Percentiles rank a stretch among this genome's conserved stretches.
Conservation (phyloP, 805 yeast species). For the Cyberlindnera misumaiensis region DNA sequence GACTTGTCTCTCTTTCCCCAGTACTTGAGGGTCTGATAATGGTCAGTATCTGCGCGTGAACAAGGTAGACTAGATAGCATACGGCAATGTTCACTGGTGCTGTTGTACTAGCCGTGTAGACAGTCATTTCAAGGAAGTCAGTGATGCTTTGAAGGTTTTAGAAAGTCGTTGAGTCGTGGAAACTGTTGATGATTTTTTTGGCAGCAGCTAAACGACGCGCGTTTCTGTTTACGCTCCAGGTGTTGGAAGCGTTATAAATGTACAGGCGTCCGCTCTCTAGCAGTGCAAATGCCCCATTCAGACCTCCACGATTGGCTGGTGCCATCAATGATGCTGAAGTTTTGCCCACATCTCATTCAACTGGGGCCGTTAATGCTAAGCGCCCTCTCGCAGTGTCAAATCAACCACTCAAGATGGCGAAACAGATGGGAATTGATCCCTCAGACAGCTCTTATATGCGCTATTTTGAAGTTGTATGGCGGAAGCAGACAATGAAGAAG, state of each 20-base stretch:
- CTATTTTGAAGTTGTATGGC: conserved; percentile 25
- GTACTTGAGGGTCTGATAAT: conserved; percentile 72
- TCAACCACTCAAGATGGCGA: too few species aligned
- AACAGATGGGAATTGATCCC: neutral
- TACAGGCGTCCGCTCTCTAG: conserved; percentile 5
- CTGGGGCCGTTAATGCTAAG: neutral
- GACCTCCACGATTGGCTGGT: conserved; percentile 12
- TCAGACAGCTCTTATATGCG: conserved; percentile 2
- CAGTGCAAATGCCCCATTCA: conserved; percentile 11
- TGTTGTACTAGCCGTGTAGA: conserved; percentile 74
- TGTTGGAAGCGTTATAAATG: conserved; percentile 1
- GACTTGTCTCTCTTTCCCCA: conserved; percentile 96
- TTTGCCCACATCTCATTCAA: too few species aligned
- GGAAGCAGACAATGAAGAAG: conserved; percentile 70
- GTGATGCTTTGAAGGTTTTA: neutral
- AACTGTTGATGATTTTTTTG: too few species aligned
- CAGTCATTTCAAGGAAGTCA: conserved; percentile 31
- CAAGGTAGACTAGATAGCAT: conserved; percentile 26
- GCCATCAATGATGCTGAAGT: too few species aligned
- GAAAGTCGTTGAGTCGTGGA: neutral
- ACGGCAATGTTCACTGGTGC: conserved; percentile 98
- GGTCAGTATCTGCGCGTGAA: neutral
- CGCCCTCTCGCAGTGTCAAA: neutral
- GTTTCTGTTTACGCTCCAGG: neutral
- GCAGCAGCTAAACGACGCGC: too few species aligned